A percentile compares a stretch with the other conserved stretches of the same genome.
These are phyloP conservation scores for Penicillium fimorum DNA, from an alignment of 495 filamentous ascomycete genomes.

Conservation along the genomic window DNA sequence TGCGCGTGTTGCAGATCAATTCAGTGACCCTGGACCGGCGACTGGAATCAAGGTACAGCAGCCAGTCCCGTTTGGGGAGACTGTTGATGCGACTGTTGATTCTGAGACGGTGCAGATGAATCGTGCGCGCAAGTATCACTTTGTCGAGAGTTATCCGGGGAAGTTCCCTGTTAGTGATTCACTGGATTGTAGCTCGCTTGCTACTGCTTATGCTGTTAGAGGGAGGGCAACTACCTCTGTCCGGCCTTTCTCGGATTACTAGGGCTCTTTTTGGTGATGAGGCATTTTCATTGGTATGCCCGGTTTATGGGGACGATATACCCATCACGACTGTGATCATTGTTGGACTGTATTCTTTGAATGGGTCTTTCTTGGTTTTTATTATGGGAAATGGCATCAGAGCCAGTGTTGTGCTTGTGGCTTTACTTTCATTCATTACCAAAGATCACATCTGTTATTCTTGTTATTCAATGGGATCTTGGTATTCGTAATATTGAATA, in stretches of 20 bases:
- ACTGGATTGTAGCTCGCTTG: conserved; percentile 28
- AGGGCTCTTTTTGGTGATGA: not conserved
- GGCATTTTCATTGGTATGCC: too few relatives aligned
- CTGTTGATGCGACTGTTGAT: not conserved
- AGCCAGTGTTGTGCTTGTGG: not conserved
- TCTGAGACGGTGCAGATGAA: conserved; percentile 10
- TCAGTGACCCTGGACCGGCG: conserved; percentile 9
- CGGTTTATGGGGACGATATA: not conserved
- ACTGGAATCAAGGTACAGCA: not conserved
- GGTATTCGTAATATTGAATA: too few relatives aligned
- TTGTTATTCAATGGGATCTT: not conserved
- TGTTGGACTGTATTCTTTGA: not conserved
- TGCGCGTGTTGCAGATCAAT: conserved; percentile 1
- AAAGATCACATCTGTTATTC: not conserved
- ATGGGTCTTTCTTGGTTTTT: not conserved
- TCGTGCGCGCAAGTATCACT: conserved; percentile 19
- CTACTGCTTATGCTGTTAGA: conserved; percentile 25
- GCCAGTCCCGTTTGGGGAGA: not conserved
- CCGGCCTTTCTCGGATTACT: conserved; percentile 39
- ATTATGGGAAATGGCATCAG: not conserved
- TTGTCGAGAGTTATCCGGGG: conserved; percentile 38
- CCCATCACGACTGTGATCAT: not conserved
- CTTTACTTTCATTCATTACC: not conserved
- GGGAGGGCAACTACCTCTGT: conserved; percentile 31
- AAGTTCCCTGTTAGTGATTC: conserved; percentile 38